Conservation (phyloP, 768 basidiomycete genomes). For the Austroboletus eburneus region DNA sequence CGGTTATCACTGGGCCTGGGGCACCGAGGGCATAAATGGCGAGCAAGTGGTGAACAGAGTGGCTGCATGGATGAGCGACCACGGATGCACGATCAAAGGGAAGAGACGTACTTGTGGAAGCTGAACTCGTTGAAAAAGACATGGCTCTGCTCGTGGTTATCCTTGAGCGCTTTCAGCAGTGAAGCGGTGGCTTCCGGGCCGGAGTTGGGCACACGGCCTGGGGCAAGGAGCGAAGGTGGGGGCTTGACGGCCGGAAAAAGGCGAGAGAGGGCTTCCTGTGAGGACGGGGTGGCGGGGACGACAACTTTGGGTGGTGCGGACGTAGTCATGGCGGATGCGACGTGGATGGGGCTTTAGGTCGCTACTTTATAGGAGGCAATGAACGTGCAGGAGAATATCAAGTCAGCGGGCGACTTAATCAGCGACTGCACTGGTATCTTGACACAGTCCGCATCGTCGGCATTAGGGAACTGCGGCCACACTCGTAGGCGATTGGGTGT, state of each 20-base stretch:
- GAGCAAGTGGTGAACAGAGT: slow-evolving; percentile 54
- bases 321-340: slow-evolving; percentile 13
- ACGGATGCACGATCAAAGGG: neutral
- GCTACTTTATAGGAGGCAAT: slow-evolving; percentile 11
- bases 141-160: slow-evolving; percentile 53
- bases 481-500: too few relatives aligned
- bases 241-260: slow-evolving; percentile 31
- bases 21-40: slow-evolving; percentile 63
- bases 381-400: neutral
- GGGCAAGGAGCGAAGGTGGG: slow-evolving; percentile 35
- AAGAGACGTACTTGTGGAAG: slow-evolving; percentile 28
- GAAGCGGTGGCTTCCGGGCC: slow-evolving; percentile 37
- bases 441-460: neutral
- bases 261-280: slow-evolving; percentile 17
- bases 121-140: slow-evolving; percentile 46
- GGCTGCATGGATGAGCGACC: slow-evolving; percentile 32
- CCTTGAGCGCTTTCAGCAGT: slow-evolving; percentile 39
- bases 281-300: slow-evolving; percentile 19
- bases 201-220: slow-evolving; percentile 34
- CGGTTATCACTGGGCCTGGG: slow-evolving; percentile 34
- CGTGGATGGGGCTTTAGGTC: neutral
- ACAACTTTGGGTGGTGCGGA: slow-evolving; percentile 25
- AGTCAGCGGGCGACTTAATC: neutral
- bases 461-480: too few relatives aligned
- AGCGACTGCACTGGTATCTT: neutral